Evolutionary conservation across 1,139 yeast genomes (phyloP), one percentile per base, ranked within the genome.

Genomic region (Meyerozyma athensensis): DNA sequence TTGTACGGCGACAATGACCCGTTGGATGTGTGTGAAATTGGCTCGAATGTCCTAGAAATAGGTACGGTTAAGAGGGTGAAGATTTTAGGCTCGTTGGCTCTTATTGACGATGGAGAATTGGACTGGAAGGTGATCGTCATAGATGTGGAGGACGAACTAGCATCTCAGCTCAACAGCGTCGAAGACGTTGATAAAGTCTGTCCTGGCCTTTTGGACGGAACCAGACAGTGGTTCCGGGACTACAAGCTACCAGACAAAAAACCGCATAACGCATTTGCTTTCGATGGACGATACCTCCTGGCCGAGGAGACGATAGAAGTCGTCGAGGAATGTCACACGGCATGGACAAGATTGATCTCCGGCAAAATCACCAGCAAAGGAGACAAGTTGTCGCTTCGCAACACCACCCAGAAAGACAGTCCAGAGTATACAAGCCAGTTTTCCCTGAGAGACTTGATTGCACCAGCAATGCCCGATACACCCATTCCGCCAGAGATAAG

Each of bases 221-320:
- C 95, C 35, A 77, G 85, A 56, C 87, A 82, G 61, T 87, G 96
- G 96, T 86, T 87, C 74, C 77, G 87, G 61, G 84, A 85, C 58
- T 87, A 87, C 74, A 87, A 87, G 66, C 72, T 84, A 43, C 94
- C 96, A 30, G 96, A 86, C 57, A 95, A 95, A 39, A 87, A 87
- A 70, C 92, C 95, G 46, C 81, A 75, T 59, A 87, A 87, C 65
- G 77, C 77, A 59, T 86, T 87, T 62, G 96, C 96, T 10, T 85
- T 85, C 72, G 72, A 82, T 42, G 96, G 90, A 46, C 81, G 79
- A 56, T 86, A 83, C 64, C 81, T 81, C 63, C 74, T 76, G 71
- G 83, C 74, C 60, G 66, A 73, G 48, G 85, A 84, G 52, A 87
- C 96, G 38, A 70, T 86, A 50, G 80, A 77, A 43, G 74, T 85